A percentile compares a stretch with the other conserved stretches of the same genome.
These are phyloP conservation scores for Aquilaria sinensis DNA, from an alignment of 345 rosid genomes.

Conservation along the genomic window DNA sequence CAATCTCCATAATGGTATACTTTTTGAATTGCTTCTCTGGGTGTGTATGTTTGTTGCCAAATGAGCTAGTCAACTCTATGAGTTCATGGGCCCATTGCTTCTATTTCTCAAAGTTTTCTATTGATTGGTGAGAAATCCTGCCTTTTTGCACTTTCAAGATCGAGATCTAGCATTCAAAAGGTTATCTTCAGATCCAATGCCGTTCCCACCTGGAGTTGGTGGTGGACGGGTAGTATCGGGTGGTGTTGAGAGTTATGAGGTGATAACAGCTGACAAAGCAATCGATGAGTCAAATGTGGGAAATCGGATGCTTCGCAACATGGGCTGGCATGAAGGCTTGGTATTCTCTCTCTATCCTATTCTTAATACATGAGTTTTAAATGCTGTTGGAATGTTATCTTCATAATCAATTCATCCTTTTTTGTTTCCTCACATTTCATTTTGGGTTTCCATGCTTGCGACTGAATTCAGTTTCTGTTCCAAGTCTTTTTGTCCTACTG, in stretches of 20 bases:
- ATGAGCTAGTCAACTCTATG: neutral
- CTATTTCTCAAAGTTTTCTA: slow-evolving; percentile 13
- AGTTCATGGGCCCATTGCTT: slow-evolving; percentile 21
- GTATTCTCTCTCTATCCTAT: slow-evolving; percentile 36
- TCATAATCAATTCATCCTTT: neutral
- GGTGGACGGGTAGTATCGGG: slow-evolving; percentile 56
- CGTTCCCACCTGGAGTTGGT: slow-evolving; percentile 98
- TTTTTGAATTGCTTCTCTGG: neutral
- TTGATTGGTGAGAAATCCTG: slow-evolving; percentile 39
- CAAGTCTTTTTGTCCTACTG: neutral
- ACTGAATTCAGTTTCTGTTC: no score
- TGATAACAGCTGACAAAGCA: slow-evolving; percentile 90
- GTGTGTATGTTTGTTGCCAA: neutral
- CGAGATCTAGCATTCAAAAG: slow-evolving; percentile 59
- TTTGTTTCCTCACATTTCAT: neutral
- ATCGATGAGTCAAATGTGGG: slow-evolving; percentile 93
- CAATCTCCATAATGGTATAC: neutral
- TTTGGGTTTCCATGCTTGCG: no score
- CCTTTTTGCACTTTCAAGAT: slow-evolving; percentile 50
- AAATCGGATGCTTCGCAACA: slow-evolving; percentile 92
- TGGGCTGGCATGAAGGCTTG: slow-evolving; percentile 99
- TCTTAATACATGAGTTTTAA: neutral
- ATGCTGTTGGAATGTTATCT: slow-evolving; percentile 1
- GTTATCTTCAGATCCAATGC: slow-evolving; percentile 74
- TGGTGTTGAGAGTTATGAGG: slow-evolving; percentile 62